Base-by-base conservation (phyloP, 1,139 yeast species). In the Yamadazyma taylorii region DNA sequence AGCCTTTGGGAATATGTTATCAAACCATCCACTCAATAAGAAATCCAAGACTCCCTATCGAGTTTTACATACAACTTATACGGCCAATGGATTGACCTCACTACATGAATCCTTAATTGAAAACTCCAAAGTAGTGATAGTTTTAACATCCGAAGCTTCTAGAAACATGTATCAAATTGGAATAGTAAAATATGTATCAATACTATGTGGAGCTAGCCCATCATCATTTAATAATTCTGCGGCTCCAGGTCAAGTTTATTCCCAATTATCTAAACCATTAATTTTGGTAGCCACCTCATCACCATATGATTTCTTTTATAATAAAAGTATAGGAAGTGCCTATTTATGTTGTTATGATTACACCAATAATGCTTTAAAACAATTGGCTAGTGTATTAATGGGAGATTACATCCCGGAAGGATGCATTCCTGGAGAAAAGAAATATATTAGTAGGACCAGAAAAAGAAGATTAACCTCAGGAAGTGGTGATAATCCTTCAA, bases 121-220 rank as follows among this genome's bases (percentile, higher is more conserved):
- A 38, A 66, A 70, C 34, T 68, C 82, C 8, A 75, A 76, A 40
- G 75, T 77, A 3, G 79, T 80, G 8, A 73, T 80, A 30, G 72
- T 80, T 5, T 61, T 80, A 30, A 78, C 85, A 5, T 77, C 84
- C 3, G 85, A 80, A 50, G 84, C 85, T 6, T 63, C 77, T 22
- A 61, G 84, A 45, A 79, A 80, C 53, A 75, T 79, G 77, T 79
- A 78, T 52, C 85, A 80, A 53, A 73, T 78, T n/a, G 81, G 82
- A 3, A 72, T 80, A 30, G 79, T 81, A 28, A 79, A 79, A 48
- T 78, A 76, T 44, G 74, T 79, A 3, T 67, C 79, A 5, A 66
- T 77, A 17, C 60, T 79, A 15, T 79, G 85, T 55, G 78, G 80
- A 7, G 66, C 73, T 22, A 55, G 66, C 40, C 76, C 79, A 2